Conservation (phyloP, 2,329 filamentous ascomycete species). For the Phyllosticta paracitricarpa region DNA sequence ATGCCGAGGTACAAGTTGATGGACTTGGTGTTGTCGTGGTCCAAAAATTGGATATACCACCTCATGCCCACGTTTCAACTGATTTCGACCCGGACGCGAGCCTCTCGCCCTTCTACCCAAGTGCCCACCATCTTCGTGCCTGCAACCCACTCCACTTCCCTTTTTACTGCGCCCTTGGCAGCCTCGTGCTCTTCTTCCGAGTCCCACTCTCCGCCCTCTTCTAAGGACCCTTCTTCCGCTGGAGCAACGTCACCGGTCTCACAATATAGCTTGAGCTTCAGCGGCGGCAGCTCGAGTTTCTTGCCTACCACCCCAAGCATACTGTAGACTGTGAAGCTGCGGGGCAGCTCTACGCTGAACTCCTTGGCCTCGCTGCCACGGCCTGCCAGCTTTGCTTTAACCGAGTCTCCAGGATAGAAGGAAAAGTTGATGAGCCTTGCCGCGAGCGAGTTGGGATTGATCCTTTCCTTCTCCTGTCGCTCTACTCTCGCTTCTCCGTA, state of each 20-base stretch:
- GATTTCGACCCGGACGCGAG: constrained; percentile 58
- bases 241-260: constrained; percentile 90
- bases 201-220: constrained; percentile 43
- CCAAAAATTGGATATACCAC: constrained; percentile 3
- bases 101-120: constrained; percentile 66
- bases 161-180: constrained; percentile 42
- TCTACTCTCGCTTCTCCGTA: constrained; percentile 63
- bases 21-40: not conserved
- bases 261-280: constrained; percentile 62
- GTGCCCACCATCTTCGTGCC: constrained; percentile 75
- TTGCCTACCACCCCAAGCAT: constrained; percentile 69
- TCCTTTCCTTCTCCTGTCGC: constrained; percentile 25
- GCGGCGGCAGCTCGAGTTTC: constrained; percentile 55
- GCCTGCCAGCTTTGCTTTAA: constrained; percentile 12
- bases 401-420: constrained; percentile 42
- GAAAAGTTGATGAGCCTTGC: constrained; percentile 57
- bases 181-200: constrained; percentile 29
- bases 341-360: constrained; percentile 50
- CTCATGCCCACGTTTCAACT: not conserved
- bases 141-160: constrained; percentile 70
- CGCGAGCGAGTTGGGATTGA: constrained; percentile 74
- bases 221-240: constrained; percentile 47
- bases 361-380: constrained; percentile 14
- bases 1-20: not conserved
- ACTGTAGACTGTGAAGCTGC: constrained; percentile 68